Evolutionary conservation across 306 rosid genomes (phyloP), one percentile per base, ranked within the genome.

Genomic region (Hylodesmum podocarpum): DNA sequence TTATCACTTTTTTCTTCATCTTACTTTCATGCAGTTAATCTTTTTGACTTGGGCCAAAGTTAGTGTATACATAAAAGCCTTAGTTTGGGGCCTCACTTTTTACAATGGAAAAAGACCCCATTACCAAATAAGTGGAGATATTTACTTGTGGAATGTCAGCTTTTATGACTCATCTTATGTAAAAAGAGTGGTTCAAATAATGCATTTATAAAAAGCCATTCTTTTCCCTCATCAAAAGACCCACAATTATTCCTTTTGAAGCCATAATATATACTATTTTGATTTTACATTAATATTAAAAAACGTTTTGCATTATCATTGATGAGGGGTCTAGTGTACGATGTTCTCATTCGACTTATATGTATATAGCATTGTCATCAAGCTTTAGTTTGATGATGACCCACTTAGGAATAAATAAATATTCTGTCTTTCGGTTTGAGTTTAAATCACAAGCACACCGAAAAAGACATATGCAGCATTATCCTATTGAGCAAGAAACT

Each of bases 41-140:
- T 51, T 67, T 78, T 61, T 79, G 86, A 78, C 78, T 67, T 24
- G 5, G 5, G 46, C 69, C 50, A 62, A 73, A 74, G 40, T 68
- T 58, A 50, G 37, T 16, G 37, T 24, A 13, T 25, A 13, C 62
- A 27, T n/a, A 12, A 79, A 83, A 75, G 81, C 78, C 81, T 28
- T 46, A 70, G 55, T 49, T 83, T 13, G 31, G 37, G 82, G 55
- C 49, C 36, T 68, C 75, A 39, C 75, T 79, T 79, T 73, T 73
- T 63, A 41, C 27, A 66, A 73, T 54, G 64, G 47, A 71, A 83
- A 71, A 83, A 73, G 43, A 25, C 19, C 37, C 68, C 57, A 73
- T 83, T 25, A 21, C 61, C 21, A 64, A 51, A 63, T 25, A 79
- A 78, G 67, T 43, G 31, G 57, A 78, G 78, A 61, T 61, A 19